Evolutionary conservation across 2,329 filamentous ascomycete genomes (phyloP), one percentile per base, ranked within the genome.

Genomic region (Trichoderma afroharzianum): DNA sequence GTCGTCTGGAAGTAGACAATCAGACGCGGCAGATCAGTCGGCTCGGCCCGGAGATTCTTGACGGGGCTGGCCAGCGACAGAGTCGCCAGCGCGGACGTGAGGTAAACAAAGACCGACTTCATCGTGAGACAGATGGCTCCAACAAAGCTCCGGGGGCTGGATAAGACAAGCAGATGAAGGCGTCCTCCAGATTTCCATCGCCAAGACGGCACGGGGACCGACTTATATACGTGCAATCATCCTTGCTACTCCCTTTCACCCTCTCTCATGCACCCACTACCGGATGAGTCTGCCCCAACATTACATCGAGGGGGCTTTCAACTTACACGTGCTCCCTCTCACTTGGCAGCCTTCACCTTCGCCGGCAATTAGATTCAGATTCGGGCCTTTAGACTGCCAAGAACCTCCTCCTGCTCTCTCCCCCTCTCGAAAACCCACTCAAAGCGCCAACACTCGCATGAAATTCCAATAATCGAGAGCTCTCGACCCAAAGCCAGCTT

Each of bases 1-100:
- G 72, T 73, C 3, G 85, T 86, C 1, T 87, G 85, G 78, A 85
- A 85, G 74, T 86, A 86, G 67, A 85, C 77, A 36, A 86, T 82
- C 14, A 87, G 82, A n/a, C 84, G 83, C 72, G 79, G 83, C 32
- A 79, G 77, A 15, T 73, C 72, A 15, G 69, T 73, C 28, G 69
- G 69, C 71, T 66, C 66, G 30, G 69, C 70, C 50, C 68, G 57
- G 15, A 70, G 36, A 14, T 68, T 53, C 18, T 55, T 21, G 53
- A 72, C 39, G 14, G 72, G 72, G 3, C 15, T 36, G 18, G 72
- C 72, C 36, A 64, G 30, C 33, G 72, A 71, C 63, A 73, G 57
- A 11, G 72, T 47, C 63, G 70, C 72, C 63, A 73, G 59, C 63
- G 66, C 14, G 9, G 71, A 62, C 43, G 58, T 33, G 28, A 73